These are phyloP conservation scores for Aureobasidium sp. DNA, from an alignment of 2,329 filamentous ascomycete species.

Conservation along the genomic window DNA sequence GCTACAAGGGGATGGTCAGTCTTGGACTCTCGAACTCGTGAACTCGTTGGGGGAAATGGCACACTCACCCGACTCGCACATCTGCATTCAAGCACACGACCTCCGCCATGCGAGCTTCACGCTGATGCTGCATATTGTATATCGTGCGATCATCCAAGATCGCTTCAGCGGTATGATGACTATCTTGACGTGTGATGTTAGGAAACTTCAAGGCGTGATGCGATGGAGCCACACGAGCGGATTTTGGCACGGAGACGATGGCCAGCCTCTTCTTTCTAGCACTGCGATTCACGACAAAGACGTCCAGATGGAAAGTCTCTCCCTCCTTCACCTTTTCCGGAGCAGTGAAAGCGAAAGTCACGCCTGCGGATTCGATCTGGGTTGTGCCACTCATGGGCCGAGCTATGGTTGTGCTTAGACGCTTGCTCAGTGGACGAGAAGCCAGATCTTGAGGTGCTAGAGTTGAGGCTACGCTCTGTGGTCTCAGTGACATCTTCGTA, in stretches of 20 bases:
- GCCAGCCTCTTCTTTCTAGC: constrained; percentile 58
- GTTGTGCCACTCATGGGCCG: constrained; percentile 6
- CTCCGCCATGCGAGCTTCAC: constrained; percentile 51
- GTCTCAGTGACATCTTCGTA: not conserved
- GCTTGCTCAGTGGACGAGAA: constrained; percentile 9
- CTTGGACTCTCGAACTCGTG: no score
- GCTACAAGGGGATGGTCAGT: no score
- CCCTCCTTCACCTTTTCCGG: constrained; percentile 56
- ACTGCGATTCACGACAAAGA: constrained; percentile 68
- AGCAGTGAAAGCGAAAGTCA: constrained; percentile 66
- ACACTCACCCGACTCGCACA: constrained; percentile 57
- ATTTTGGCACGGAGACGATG: constrained; percentile 59
- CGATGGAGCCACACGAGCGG: constrained; percentile 45
- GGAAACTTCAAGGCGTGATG: constrained; percentile 16
- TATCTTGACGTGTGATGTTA: not conserved
- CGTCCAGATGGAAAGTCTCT: constrained; percentile 62
- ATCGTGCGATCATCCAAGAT: constrained; percentile 17
- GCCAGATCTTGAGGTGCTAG: not conserved
- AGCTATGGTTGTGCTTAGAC: not conserved
- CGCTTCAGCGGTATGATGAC: constrained; percentile 33
- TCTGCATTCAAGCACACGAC: constrained; percentile 67
- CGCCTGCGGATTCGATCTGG: constrained; percentile 37
- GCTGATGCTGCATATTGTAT: constrained; percentile 7
- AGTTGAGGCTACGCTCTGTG: not conserved
- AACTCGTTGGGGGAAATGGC: no score